Conservation (phyloP, 2,329 filamentous ascomycete genomes). For the Diaporthe ilicicola region DNA sequence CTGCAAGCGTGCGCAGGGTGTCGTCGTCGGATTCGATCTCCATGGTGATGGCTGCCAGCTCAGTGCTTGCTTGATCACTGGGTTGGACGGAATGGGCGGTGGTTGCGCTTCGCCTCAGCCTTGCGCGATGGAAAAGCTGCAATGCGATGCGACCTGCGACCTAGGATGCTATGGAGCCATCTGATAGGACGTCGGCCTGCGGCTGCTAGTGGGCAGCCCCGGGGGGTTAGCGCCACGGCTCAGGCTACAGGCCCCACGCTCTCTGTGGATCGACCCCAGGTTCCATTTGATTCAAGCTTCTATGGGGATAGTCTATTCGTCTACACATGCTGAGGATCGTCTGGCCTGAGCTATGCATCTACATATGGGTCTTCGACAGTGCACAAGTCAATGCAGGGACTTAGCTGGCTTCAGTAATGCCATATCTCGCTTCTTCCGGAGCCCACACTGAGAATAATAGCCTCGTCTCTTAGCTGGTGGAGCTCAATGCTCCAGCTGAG, state of each 20-base stretch:
- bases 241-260: neutral
- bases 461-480: conserved; percentile 1
- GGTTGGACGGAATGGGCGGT: neutral
- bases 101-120: neutral
- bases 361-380: neutral
- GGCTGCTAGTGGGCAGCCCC: conserved; percentile 16
- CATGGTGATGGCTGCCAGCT: conserved; percentile 49
- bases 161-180: neutral
- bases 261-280: conserved; percentile 21
- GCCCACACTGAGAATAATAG: neutral
- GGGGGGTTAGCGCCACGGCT: neutral
- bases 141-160: conserved; percentile 12
- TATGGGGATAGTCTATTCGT: neutral
- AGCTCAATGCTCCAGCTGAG: neutral
- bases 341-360: neutral
- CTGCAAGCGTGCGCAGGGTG: conserved; percentile 56
- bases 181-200: conserved; percentile 5
- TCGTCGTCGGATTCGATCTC: conserved; percentile 64
- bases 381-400: neutral
- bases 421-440: neutral
- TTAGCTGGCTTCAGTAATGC: neutral
- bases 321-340: neutral
- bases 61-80: neutral
- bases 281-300: neutral
- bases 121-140: conserved; percentile 21